Base-by-base conservation (phyloP, 805 yeast species). In the Yamadazyma ubonensis region DNA sequence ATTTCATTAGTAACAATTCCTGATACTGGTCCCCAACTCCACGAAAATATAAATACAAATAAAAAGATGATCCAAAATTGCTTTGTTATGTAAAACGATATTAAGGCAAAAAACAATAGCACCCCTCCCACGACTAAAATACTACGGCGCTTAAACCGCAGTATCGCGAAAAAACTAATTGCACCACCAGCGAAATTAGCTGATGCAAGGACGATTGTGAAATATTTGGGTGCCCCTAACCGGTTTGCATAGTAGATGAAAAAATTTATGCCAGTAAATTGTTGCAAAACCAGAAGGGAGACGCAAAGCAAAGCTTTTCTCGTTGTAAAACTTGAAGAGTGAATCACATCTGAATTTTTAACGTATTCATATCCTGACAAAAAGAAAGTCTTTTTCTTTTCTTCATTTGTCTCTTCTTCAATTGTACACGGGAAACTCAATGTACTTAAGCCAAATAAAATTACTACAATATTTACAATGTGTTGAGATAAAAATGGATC, bases 1-100 rank as follows among this genome's bases (percentile, higher is more conserved):
- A 58, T 29, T 9, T 51, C 49, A 39, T 50, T 55, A 38, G 52
- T 50, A 22, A 56, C 11, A 29, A 59, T 48, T 3, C 60, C 60
- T 11, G 54, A 44, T 16, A 62, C 46, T 3, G 67, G 66, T 4
- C 69, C 67, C 70, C 69, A 63, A 19, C 61, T 45, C 2, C 49
- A 30, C 6, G 51, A 33, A 33, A 47, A 47, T 11, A 29, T 16
- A 6, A 44, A 19, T 2, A 47, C 37, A 6, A 43, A 12, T 1
- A 33, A 10, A 26, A 36, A 44, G 16, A 47, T 28, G 1, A 34
- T 8, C 11, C 33, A 12, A 14, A 31, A 42, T 10, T 33, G 10
- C 4, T 25, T 6, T 12, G 39, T 30, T 3, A 22, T 3, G 15
- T 32, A 39, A 31, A 36, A 47, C 4, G 33, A 5, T 2, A 28